These are phyloP conservation scores for Acmispon strigosus DNA, from an alignment of 306 rosid genomes.

Conservation along the genomic window DNA sequence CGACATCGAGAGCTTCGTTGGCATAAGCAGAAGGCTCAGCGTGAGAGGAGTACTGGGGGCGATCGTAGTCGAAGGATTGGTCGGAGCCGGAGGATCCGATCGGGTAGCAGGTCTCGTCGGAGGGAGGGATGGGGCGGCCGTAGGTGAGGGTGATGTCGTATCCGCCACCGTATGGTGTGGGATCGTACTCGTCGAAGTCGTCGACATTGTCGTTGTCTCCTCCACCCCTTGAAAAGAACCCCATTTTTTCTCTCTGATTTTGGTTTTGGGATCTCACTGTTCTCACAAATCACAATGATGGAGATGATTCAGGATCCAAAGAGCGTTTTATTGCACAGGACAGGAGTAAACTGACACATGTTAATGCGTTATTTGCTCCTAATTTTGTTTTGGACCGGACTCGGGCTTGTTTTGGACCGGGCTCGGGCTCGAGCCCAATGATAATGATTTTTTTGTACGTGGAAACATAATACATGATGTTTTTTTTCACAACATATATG, in stretches of 20 bases:
- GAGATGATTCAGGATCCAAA: background rate
- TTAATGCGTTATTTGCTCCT: too few species aligned
- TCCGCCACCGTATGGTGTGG: constrained; percentile 62
- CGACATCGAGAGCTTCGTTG: constrained; percentile 54
- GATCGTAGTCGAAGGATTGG: constrained; percentile 57
- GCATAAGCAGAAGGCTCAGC: constrained; percentile 68
- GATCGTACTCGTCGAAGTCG: constrained; percentile 47
- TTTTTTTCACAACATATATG: too few species aligned
- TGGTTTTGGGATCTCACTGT: background rate
- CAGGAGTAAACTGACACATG: too few species aligned
- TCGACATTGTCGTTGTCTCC: constrained; percentile 7
- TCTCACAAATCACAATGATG: background rate
- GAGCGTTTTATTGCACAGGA: background rate
- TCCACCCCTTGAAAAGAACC: constrained; percentile 1
- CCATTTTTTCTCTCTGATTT: constrained; percentile 10
- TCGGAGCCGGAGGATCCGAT: constrained; percentile 25
- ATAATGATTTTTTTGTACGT: too few species aligned
- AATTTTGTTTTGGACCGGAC: too few species aligned
- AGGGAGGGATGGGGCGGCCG: constrained; percentile 53
- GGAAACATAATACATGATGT: too few species aligned
- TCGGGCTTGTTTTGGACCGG: too few species aligned
- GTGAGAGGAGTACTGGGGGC: constrained; percentile 49
- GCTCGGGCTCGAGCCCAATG: too few species aligned
- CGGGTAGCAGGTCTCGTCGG: constrained; percentile 62
- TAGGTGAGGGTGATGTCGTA: constrained; percentile 45